Conservation (phyloP, 1,284 basidiomycete species). For the Sporisorium iseilematis-ciliati region DNA sequence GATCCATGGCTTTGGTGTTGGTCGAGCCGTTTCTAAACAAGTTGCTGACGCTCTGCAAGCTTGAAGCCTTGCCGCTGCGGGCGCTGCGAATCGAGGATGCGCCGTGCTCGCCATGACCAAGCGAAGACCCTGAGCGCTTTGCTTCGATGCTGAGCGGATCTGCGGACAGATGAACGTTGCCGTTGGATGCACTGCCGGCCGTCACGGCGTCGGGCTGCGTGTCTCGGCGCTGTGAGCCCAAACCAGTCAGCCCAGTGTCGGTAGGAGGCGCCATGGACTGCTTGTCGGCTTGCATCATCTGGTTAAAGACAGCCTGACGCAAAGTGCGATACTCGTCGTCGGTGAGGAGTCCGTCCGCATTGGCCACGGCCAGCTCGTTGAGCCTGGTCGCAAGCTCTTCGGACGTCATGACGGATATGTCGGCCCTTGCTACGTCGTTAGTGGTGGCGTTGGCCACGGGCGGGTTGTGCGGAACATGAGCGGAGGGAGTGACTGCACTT, state of each 20-base stretch:
- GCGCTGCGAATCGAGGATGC: constrained; percentile 28
- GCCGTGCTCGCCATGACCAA: constrained; percentile 10
- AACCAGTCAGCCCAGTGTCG: constrained; percentile 13
- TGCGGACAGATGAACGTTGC: constrained; percentile 1
- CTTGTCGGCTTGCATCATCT: constrained; percentile 41
- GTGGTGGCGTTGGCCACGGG: neutral
- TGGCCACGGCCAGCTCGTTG: constrained; percentile 62
- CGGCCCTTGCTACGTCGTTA: constrained; percentile 1
- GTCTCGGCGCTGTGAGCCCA: constrained; percentile 1
- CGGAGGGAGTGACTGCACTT: neutral
- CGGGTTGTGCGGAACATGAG: neutral
- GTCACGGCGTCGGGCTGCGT: neutral
- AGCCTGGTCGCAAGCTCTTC: constrained; percentile 49
- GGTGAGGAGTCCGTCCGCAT: constrained; percentile 58
- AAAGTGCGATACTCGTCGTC: constrained; percentile 60
- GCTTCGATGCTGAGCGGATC: constrained; percentile 2
- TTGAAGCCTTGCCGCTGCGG: constrained; percentile 23
- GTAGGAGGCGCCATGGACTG: constrained; percentile 36
- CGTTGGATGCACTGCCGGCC: neutral
- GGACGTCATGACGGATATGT: constrained; percentile 38
- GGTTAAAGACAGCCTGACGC: constrained; percentile 53
- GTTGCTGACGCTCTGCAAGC: constrained; percentile 22
- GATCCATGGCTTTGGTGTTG: constrained; percentile 2
- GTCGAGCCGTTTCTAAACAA: constrained; percentile 8
- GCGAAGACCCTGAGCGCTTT: constrained; percentile 18